Evolutionary conservation across 2,329 filamentous ascomycete species (phyloP), one percentile per base, ranked within the genome.

Genomic region (Venturia effusa): DNA sequence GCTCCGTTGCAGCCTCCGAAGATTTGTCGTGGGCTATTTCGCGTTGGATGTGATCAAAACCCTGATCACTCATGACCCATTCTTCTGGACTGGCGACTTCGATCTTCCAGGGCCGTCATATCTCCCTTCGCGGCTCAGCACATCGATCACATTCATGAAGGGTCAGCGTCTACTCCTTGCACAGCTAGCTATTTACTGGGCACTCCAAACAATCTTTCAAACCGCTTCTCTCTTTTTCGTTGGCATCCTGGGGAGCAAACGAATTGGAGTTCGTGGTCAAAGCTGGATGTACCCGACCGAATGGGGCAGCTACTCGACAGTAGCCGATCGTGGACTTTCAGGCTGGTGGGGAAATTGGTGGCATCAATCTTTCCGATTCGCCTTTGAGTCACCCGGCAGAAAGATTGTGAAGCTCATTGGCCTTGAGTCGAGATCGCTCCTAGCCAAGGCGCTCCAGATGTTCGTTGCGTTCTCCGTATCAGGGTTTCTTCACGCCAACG

Each of bases 271-370:
- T 0, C 77, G 85, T 10, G 80, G 80, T 59, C 82, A 83, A 69
- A 70, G 83, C 1, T 88, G 84, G 83, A 77, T 86, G 66, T 88
- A 88, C 69, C 78, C 83, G 0, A 78, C 81, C n/a, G 74, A 76
- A 15, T 88, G 82, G 74, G 84, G 84, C 0, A 71, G 76, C 1
- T 80, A 81, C 67, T 45, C 69, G 0, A 75, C 79, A 32, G 79
- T 92, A 1, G 74, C 87, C 13, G 84, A 91, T 66, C 79, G 84
- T 65, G 92, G 93, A 0, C 78, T 97, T 1, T 81, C 83, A 0
- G 92, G 92, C 0, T 88, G 88, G 75, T 97, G 93, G 93, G 87
- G 89, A 55, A 80, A 79, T 27, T 93, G 86, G 81, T 97, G 93
- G 93, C 93, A 97, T 74, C 92, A 97, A 75, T 87, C 88, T 2